Base-by-base conservation (phyloP, 129 eudicot species). In the Calendula officinalis region DNA sequence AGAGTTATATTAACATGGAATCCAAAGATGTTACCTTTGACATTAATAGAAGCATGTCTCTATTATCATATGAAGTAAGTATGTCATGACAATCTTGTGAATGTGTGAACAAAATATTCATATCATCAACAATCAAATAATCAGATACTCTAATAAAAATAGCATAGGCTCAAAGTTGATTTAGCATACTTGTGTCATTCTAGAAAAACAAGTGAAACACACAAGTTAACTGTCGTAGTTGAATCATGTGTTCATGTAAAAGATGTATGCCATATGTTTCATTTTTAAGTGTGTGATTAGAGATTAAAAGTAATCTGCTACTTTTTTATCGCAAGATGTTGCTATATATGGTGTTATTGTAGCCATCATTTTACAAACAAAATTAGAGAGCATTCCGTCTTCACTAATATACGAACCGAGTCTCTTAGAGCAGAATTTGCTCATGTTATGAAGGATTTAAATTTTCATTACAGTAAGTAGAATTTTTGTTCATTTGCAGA, bases 331-430 rank as follows among this genome's bases (percentile, higher is more conserved):
- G 45, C 92, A 87, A 77, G 95, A 88, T 17, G 97, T 91, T 68
- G 97, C 97, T 63, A 91, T 91, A 65, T 91, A 91, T 68, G 97
- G 97, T 64, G 97, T 91, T 40, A 91, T 91, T 33, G 95, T 87
- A 68, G 94, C 97, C 50, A 84, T 87, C 52, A 87, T n/a, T n/a
- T n/a, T n/a, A n/a, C n/a, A n/a, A n/a, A n/a, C n/a, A n/a, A n/a
- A n/a, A n/a, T n/a, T n/a, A 45, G 95, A 91, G 68, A 87, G 97
- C 63, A 94, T 87, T 56, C 94, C 97, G 37, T 52, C 84, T 50
- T 77, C 90, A 37, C 84, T 78, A 71, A 75, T 84, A 10, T 77
- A 84, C 53, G 94, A 67, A 60, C 81, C 94, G 90, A 87, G 70
- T 84, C 97, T 49, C 82, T 91, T 55, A 87, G 97, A 84, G 95